phyloP scores from a whole-genome alignment of 805 yeast species.

The Ogataea thermomethanolica region DNA sequence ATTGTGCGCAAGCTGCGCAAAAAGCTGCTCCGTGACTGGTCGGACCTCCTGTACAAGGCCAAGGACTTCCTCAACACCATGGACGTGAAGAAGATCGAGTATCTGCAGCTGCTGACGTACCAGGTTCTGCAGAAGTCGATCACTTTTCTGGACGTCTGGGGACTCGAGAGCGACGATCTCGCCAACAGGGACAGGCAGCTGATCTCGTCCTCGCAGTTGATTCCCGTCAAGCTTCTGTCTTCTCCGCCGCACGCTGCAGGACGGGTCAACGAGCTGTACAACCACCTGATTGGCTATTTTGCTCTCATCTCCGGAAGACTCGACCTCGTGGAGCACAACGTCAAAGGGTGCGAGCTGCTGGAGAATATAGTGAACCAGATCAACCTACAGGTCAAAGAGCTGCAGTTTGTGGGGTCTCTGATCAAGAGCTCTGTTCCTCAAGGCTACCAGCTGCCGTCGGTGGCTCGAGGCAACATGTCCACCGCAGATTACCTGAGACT shows the following conservation, averaged over 20 bases:
- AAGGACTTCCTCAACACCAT: constrained; percentile 68
- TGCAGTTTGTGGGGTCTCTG: constrained; percentile 31
- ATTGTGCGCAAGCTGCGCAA: constrained; percentile 63
- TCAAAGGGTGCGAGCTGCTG: constrained; percentile 62
- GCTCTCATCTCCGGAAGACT: constrained; percentile 71
- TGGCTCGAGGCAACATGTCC: constrained; percentile 20
- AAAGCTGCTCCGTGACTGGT: constrained; percentile 75
- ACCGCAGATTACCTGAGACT: constrained; percentile 45
- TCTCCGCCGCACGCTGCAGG: constrained; percentile 60
- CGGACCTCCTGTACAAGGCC: constrained; percentile 70
- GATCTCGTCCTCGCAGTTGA: constrained; percentile 7
- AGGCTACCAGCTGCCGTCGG: constrained; percentile 29
- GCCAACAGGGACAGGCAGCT: constrained; percentile 14
- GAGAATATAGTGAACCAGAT: constrained; percentile 69
- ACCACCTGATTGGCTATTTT: constrained; percentile 55
- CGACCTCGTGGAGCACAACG: constrained; percentile 72
- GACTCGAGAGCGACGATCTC: constrained; percentile 52
- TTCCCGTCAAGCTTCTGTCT: constrained; percentile 41
- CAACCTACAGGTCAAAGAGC: constrained; percentile 59
- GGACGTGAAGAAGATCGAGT: constrained; percentile 53
- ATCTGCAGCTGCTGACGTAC: constrained; percentile 58
- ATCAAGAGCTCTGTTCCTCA: constrained; percentile 22
- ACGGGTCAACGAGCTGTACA: constrained; percentile 62
- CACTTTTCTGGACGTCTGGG: constrained; percentile 69
- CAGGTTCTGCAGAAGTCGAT: constrained; percentile 66